A percentile compares a stretch with the other conserved stretches of the same genome.
phyloP scores from a whole-genome alignment of 768 basidiomycete genomes.

The Trametopsis cervina region DNA sequence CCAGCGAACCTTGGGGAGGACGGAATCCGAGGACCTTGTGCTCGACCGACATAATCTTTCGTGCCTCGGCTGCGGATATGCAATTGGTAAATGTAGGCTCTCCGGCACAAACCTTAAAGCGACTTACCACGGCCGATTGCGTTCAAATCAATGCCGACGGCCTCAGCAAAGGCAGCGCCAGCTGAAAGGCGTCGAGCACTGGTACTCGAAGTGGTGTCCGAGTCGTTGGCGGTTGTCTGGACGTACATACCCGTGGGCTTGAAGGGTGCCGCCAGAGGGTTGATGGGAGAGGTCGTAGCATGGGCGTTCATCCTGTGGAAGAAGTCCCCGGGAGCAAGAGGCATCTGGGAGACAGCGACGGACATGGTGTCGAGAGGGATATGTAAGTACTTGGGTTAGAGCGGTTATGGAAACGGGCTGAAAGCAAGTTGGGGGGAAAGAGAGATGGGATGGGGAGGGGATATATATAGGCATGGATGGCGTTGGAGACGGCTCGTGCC shows the following conservation, averaged over 20 bases:
- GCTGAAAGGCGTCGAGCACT: conserved; percentile 2
- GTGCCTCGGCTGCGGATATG: conserved; percentile 23
- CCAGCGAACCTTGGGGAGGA: conserved; percentile 29
- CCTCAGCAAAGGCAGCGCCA: conserved; percentile 14
- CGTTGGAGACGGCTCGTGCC: too few relatives aligned
- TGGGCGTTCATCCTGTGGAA: neutral
- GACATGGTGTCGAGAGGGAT: too few relatives aligned
- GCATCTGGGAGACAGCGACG: neutral
- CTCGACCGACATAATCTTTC: conserved; percentile 29
- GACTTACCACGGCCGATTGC: conserved; percentile 18
- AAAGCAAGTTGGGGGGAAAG: neutral
- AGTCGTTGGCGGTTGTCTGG: neutral
- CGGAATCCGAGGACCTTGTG: conserved; percentile 31
- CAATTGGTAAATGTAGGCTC: neutral
- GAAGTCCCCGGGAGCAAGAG: neutral
- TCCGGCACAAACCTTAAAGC: too few relatives aligned
- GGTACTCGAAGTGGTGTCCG: too few relatives aligned
- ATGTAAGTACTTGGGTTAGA: neutral
- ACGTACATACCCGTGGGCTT: neutral
- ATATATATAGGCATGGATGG: too few relatives aligned
- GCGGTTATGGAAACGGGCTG: neutral
- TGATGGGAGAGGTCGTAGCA: neutral
- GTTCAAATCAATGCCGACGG: conserved; percentile 19
- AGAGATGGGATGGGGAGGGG: too few relatives aligned
- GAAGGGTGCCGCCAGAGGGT: neutral